A percentile compares a stretch with the other conserved stretches of the same genome.
These are phyloP conservation scores for Colletotrichum lupini DNA, from an alignment of 2,329 filamentous ascomycete species.

Conservation along the genomic window DNA sequence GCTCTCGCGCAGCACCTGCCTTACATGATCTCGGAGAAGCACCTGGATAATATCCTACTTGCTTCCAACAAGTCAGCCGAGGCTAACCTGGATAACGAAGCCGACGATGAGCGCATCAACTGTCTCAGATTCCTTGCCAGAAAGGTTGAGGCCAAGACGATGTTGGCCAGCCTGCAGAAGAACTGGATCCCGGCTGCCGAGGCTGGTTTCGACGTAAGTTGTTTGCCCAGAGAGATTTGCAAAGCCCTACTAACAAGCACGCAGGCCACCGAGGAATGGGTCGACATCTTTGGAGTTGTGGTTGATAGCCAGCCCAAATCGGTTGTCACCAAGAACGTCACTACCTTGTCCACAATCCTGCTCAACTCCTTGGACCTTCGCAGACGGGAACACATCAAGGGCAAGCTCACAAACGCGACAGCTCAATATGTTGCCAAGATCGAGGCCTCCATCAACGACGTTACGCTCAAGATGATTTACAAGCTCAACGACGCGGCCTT, in stretches of 20 bases:
- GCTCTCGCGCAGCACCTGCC: constrained; percentile 85
- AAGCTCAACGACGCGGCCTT: constrained; percentile 96
- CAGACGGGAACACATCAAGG: constrained; percentile 61
- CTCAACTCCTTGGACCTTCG: constrained; percentile 73
- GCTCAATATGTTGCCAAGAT: constrained; percentile 61
- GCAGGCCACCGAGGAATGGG: constrained; percentile 74
- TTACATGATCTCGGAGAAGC: constrained; percentile 84
- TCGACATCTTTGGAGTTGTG: constrained; percentile 75
- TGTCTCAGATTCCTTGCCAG: constrained; percentile 81
- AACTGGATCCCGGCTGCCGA: constrained; percentile 76
- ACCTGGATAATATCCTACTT: constrained; percentile 77
- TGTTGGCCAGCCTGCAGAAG: constrained; percentile 77
- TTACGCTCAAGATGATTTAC: constrained; percentile 89
- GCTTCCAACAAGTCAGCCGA: constrained; percentile 79
- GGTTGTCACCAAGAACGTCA: constrained; percentile 79
- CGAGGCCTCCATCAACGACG: constrained; percentile 74
- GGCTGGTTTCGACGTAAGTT: constrained; percentile 70
- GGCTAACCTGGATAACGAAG: constrained; percentile 67
- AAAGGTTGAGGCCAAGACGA: constrained; percentile 80
- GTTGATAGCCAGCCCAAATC: constrained; percentile 84
- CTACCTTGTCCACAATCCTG: constrained; percentile 74
- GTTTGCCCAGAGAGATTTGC: not conserved
- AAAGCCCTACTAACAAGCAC: constrained; percentile 6
- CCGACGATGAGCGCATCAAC: constrained; percentile 72
- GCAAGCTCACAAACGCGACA: constrained; percentile 53